Percentiles rank a stretch among this genome's conserved stretches.
These are phyloP conservation scores for Drosera spatulata DNA, from an alignment of 179 eudicot species.

Conservation along the genomic window DNA sequence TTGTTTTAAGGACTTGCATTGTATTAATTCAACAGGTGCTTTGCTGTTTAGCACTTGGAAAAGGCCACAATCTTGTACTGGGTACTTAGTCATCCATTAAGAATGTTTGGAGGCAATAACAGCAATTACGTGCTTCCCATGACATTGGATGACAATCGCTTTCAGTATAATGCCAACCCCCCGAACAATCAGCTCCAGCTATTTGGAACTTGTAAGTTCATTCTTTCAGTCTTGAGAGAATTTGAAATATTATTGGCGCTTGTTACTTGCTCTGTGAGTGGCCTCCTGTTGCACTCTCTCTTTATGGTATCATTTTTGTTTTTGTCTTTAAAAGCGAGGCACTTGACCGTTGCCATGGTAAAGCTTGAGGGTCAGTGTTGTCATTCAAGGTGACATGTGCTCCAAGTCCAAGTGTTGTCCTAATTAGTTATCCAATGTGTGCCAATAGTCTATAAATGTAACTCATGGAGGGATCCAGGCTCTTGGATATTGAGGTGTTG, in stretches of 20 bases:
- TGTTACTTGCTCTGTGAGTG: neutral
- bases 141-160: constrained; percentile 50
- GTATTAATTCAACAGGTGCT: neutral
- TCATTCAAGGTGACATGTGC: too few species aligned
- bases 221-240: neutral
- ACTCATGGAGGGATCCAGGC: too few species aligned
- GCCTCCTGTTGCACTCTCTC: too few species aligned
- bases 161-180: constrained; percentile 45
- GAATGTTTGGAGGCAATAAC: constrained; percentile 72
- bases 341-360: too few species aligned
- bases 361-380: too few species aligned
- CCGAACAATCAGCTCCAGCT: constrained; percentile 69
- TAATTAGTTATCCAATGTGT: too few species aligned
- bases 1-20: neutral
- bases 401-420: too few species aligned
- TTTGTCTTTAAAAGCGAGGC: too few species aligned
- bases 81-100: neutral
- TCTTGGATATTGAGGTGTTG: too few species aligned
- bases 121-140: constrained; percentile 40
- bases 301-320: too few species aligned
- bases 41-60: neutral
- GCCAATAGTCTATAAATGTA: too few species aligned
- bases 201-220: constrained; percentile 66
- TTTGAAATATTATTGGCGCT: neutral
- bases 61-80: neutral